Base-by-base conservation (phyloP, 2,329 filamentous ascomycete species). In the Aureobasidium namibiae region DNA sequence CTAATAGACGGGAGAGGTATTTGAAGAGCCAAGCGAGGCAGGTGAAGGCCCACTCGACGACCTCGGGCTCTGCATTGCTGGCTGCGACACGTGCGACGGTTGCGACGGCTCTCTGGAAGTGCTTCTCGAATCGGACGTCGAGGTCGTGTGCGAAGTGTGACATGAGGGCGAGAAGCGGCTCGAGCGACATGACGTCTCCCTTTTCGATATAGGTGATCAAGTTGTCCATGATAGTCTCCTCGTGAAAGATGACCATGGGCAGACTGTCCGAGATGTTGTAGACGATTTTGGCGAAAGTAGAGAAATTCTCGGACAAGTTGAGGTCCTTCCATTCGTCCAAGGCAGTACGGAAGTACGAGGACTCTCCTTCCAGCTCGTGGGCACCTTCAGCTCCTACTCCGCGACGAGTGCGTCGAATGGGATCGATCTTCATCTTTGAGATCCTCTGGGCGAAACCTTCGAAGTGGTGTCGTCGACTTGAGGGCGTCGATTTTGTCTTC, bases 21-120 rank as follows among this genome's bases (percentile, higher is more conserved):
- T 99, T 99, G 82, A 99, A 96, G 41, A 97, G 79, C 79, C 95
- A 99, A 46, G 94, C 91, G 59, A 99, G 79, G 66, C 90, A 92
- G 13, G 87, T 90, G 74, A 99, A 99, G 53, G 90, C 92, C 92
- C 92, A 97, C 75, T 99, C 94, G 53, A 97, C 89, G n/a, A 95
- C 91, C 63, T 92, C 89, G 26, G 89, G 86, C 59, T 69, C 67
- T 68, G 88, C 81, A 56, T 89, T 84, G 66, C 84, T 88, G 57
- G 86, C 86, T 11, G 91, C 92, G 64, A 97, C 82, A 16, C 84
- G 83, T 39, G 89, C 83, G 58, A 99, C 84, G 57, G 95, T 77
- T 57, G 79, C 82, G 60, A 99, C 83, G 26, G 88, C 85, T 54
- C 82, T 81, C 46, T 84, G 81, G 71, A 96, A 97, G 72, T 96